These are phyloP conservation scores for Pythium brachiatum DNA, from an alignment of 352 stramenopile genomes.

Conservation along the genomic window DNA sequence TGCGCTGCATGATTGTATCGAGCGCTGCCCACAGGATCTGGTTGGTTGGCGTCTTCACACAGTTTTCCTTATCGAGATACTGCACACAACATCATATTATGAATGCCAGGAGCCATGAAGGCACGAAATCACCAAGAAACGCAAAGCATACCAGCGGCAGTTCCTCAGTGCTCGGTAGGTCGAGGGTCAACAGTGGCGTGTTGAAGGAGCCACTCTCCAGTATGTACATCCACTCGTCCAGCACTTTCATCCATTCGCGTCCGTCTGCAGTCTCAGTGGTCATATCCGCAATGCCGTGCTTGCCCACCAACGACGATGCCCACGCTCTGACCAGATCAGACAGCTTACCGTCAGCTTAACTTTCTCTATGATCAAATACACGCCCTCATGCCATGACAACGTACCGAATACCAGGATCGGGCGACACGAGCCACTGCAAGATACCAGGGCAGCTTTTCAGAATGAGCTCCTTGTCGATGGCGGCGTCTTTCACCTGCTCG, in stretches of 20 bases:
- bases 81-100: conserved; percentile 18
- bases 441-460: conserved; percentile 65
- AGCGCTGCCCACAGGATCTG: conserved; percentile 77
- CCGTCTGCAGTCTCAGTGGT: conserved; percentile 35
- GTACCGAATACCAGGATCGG: conserved; percentile 75
- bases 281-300: conserved; percentile 61
- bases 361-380: background rate
- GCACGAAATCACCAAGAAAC: no score
- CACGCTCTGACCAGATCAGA: conserved; percentile 45
- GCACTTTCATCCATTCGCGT: conserved; percentile 58
- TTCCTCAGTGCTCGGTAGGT: conserved; percentile 69
- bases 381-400: background rate
- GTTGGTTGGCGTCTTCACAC: conserved; percentile 77
- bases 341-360: background rate
- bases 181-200: conserved; percentile 54
- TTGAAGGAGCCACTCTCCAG: conserved; percentile 81
- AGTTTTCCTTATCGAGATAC: conserved; percentile 74
- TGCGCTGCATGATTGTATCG: conserved; percentile 83
- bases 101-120: background rate
- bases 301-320: conserved; percentile 51
- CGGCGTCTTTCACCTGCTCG: conserved; percentile 31
- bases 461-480: conserved; percentile 38
- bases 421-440: conserved; percentile 74
- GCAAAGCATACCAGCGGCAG: conserved; percentile 37
- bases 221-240: conserved; percentile 89